phyloP scores from a whole-genome alignment of 345 rosid genomes.

The Arabis alpina region DNA sequence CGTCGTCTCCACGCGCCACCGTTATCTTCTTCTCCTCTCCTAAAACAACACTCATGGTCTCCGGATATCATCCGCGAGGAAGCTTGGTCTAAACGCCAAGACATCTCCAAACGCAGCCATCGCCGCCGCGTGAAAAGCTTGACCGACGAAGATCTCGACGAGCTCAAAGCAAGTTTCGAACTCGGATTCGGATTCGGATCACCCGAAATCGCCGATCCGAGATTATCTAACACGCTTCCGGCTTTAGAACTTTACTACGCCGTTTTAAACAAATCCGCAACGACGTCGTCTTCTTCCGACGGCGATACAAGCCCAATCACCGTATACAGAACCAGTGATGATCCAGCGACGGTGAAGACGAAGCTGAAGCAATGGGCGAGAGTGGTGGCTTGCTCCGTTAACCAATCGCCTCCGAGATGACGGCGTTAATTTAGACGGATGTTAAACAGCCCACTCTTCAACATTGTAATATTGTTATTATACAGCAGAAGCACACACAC shows the following conservation, averaged over 20 bases:
- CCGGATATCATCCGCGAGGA: slow-evolving; percentile 83
- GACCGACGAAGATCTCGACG: slow-evolving; percentile 89
- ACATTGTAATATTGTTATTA: slow-evolving; percentile 14
- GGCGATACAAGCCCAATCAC: slow-evolving; percentile 66
- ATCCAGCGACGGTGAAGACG: slow-evolving; percentile 83
- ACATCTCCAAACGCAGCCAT: slow-evolving; percentile 40
- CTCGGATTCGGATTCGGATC: slow-evolving; percentile 88
- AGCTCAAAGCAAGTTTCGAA: slow-evolving; percentile 88
- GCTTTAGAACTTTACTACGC: slow-evolving; percentile 83
- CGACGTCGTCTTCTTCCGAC: slow-evolving; percentile 54
- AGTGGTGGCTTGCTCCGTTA: slow-evolving; percentile 92
- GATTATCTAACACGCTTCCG: slow-evolving; percentile 80
- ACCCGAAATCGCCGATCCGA: slow-evolving; percentile 61
- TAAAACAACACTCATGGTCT: slow-evolving; percentile 87
- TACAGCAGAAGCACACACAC: background rate
- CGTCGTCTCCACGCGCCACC: slow-evolving; percentile 37
- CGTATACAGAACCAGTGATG: slow-evolving; percentile 51
- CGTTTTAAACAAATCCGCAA: slow-evolving; percentile 47
- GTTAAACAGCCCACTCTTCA: slow-evolving; percentile 11
- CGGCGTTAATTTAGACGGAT: slow-evolving; percentile 29
- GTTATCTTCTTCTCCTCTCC: slow-evolving; percentile 46
- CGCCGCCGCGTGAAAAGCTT: slow-evolving; percentile 71
- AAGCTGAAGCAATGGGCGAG: slow-evolving; percentile 92
- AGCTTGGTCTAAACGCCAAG: slow-evolving; percentile 83
- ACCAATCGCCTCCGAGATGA: slow-evolving; percentile 57